phyloP scores from a whole-genome alignment of 768 basidiomycete genomes.

The Erythrobasidium yunnanense region DNA sequence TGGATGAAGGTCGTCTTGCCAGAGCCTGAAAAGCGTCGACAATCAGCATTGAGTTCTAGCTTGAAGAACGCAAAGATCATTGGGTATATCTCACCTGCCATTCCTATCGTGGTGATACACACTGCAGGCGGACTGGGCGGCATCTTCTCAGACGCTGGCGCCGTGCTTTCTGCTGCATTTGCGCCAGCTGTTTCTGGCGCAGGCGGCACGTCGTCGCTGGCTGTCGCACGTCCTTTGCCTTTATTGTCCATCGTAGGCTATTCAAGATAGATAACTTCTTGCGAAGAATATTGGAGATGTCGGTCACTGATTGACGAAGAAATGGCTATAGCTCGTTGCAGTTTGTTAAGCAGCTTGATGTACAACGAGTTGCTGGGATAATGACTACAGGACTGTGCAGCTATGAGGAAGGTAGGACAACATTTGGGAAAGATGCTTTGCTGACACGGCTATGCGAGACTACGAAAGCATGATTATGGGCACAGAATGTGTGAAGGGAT shows the following conservation, averaged over 20 bases:
- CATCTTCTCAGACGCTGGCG: neutral
- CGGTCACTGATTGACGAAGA: no score
- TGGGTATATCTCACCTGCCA: slow-evolving; percentile 4
- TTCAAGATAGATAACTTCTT: no score
- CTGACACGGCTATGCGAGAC: no score
- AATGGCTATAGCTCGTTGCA: no score
- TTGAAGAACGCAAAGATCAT: neutral
- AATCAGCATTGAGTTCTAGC: slow-evolving; percentile 52
- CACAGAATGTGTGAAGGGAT: neutral
- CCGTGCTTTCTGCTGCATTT: neutral
- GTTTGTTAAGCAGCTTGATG: no score
- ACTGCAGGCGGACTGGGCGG: slow-evolving; percentile 10
- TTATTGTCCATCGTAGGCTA: no score
- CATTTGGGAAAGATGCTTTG: no score
- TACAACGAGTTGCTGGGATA: no score
- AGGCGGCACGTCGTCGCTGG: neutral
- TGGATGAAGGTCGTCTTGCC: slow-evolving; percentile 98
- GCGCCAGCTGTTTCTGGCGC: neutral
- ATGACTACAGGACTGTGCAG: no score
- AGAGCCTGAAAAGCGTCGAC: slow-evolving; percentile 68
- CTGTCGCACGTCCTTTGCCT: neutral
- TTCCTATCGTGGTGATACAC: slow-evolving; percentile 20
- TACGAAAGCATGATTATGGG: no score
- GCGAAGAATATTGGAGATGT: no score
- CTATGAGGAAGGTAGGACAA: no score